Conservation (phyloP, 116 monocot genomes). For the Cymodocea nodosa region DNA sequence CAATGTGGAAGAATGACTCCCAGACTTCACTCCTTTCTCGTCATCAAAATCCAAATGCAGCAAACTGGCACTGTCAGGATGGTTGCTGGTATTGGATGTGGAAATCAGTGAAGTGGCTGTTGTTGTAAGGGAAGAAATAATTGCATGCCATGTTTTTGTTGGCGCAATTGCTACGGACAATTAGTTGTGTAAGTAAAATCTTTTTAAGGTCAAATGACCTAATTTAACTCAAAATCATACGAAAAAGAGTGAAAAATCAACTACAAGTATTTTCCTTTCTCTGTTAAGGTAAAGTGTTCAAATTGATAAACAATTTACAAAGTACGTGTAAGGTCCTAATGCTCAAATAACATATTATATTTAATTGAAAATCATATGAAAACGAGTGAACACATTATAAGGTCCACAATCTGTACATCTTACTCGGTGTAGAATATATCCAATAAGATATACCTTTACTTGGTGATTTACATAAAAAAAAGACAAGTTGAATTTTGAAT, state of each 20-base stretch:
- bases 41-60: slow-evolving; percentile 36
- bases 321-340: too few species aligned
- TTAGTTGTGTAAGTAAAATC: background rate
- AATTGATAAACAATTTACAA: too few species aligned
- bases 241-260: too few species aligned
- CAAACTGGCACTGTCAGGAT: slow-evolving; percentile 10
- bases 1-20: slow-evolving; percentile 73
- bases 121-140: slow-evolving; percentile 8
- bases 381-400: too few species aligned
- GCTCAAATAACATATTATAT: too few species aligned
- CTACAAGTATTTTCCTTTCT: too few species aligned
- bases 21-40: slow-evolving; percentile 39
- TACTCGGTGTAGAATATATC: too few species aligned
- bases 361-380: too few species aligned
- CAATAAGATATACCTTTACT: background rate
- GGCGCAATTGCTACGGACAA: slow-evolving; percentile 16
- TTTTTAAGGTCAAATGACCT: too few species aligned
- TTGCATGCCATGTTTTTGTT: slow-evolving; percentile 36
- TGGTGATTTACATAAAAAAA: background rate
- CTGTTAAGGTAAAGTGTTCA: too few species aligned
- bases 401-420: too few species aligned
- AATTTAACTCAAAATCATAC: too few species aligned
- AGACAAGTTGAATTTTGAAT: background rate
- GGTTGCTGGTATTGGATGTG: slow-evolving; percentile 1
- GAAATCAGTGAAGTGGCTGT: background rate